Evolutionary conservation across 352 stramenopile genomes (phyloP), one percentile per base, ranked within the genome.

Genomic region (Phytophthora litchii): DNA sequence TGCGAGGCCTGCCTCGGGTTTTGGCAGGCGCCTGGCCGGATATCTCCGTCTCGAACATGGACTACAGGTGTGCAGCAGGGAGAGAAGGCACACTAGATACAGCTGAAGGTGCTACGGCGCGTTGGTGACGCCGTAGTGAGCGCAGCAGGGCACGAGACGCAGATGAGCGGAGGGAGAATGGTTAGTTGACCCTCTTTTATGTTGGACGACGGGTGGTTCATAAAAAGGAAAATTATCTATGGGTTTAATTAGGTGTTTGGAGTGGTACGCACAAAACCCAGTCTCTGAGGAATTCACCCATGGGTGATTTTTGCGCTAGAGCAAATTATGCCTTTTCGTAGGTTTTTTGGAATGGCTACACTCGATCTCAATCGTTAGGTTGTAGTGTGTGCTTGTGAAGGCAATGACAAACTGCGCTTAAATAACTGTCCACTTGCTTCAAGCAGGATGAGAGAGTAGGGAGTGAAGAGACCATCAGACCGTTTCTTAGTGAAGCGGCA

Each of bases 131-230:
- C 48, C 49, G 61, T 43, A 25, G 32, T n/a, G 34, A 34, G 21
- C 43, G 23, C 47, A 46, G 29, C 48, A 56, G 66, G 40, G 25
- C 41, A 50, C 21, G 29, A 50, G 32, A 27, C 38, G 29, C 40
- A 20, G n/a, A 52, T 44, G 21, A 60, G 47, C 31, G 19, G 53
- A 62, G 64, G 57, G 59, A 68, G 59, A 71, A 67, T 59, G 53
- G 53, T 53, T 12, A 34, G 7, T 34, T 34, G 6, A 44, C 45
- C 48, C 47, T 61, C 44, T 42, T 63, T 49, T 49, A 38, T 51
- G 38, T 60, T 53, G 7, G n/a, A 38, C 17, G 16, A 34, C 34
- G 17, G 43, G 17, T 36, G 12, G 13, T 49, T 5, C 16, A 55
- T 37, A 31, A 12, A 44, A 34, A 50, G 7, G 5, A 14, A 21